A percentile compares a stretch with the other conserved stretches of the same genome.
Evolutionary conservation across 164 flowering plant genomes (phyloP).

Genomic region (Annona cherimola): DNA sequence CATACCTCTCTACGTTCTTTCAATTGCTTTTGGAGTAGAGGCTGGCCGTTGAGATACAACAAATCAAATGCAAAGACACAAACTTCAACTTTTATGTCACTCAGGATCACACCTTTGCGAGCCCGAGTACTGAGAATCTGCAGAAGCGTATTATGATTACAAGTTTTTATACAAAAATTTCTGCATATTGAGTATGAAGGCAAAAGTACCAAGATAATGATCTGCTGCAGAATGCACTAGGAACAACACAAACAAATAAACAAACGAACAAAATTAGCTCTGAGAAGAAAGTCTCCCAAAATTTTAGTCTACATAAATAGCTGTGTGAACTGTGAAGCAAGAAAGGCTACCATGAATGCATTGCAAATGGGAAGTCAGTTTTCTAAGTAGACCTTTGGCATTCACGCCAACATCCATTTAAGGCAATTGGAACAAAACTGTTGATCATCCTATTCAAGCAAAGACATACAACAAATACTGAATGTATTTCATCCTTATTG

Average conservation of each 20-base stretch:
- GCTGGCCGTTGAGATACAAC: conserved; percentile 72
- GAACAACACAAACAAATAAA: not conserved
- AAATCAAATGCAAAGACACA: conserved; percentile 93
- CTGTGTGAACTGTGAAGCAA: not conserved
- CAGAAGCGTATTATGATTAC: conserved; percentile 5
- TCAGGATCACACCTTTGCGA: conserved; percentile 72
- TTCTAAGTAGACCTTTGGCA: no score
- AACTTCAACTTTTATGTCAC: conserved; percentile 81
- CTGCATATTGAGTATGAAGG: not conserved
- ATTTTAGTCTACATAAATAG: not conserved
- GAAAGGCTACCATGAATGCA: not conserved
- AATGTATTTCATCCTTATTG: no score
- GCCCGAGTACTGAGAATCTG: conserved; percentile 88
- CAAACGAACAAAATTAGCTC: not conserved
- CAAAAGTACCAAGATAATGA: not conserved
- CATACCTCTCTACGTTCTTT: conserved; percentile 78
- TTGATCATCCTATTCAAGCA: no score
- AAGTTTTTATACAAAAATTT: not conserved
- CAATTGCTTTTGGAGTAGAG: conserved; percentile 77
- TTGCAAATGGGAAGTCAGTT: no score
- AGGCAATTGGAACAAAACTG: no score
- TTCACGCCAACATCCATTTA: no score
- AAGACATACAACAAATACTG: no score
- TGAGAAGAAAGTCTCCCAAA: not conserved
- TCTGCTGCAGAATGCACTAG: not conserved